Base-by-base conservation (phyloP, 768 basidiomycete genomes). In the Xerocomus potaroensis region DNA sequence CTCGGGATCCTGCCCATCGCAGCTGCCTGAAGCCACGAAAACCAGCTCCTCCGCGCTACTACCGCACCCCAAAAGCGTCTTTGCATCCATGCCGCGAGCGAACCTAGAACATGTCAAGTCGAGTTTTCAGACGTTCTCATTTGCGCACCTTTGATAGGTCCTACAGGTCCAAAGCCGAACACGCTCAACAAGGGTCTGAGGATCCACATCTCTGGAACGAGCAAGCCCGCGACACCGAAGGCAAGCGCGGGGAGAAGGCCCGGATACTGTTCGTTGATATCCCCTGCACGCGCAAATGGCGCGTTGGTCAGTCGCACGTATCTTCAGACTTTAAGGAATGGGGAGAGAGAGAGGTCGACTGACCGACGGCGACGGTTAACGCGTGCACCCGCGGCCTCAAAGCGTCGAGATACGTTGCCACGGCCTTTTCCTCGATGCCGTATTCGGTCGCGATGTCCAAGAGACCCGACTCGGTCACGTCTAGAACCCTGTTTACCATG, bases 131-230 rank as follows among this genome's bases (percentile, higher is more conserved):
- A 1, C 1, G 5, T 31, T n/a, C n/a, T n/a, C n/a, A 9, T 22
- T 23, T 15, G 14, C 35, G 10, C n/a, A 59, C 57, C 57, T 42
- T 47, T 48, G 7, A 51, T 16, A 12, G 47, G 56, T 3, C 56
- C 56, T 0, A 10, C 5, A 35, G 48, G 56, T 19, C 56, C 56
- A 5, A 57, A 57, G 21, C 56, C 56, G 18, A 57, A 39, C 12
- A 48, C 3, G 1, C 48, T 37, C 4, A 57, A n/a, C 4, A 57
- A 44, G 1, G 48, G 56, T 15, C 35, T 3, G 10, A 57, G 49
- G 3, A 56, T 45, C 56, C 57, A 59, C 3, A 27, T 16, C 19
- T 59, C 29, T 0, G 48, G 56, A 36, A 58, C 10, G 30, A 57
- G 48, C 19, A 57, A 2, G 15, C 1, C 15, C 2, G 21, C 19